Evolutionary conservation across 2,329 filamentous ascomycete genomes (phyloP).

Genomic region (Xylariaceae sp.): DNA sequence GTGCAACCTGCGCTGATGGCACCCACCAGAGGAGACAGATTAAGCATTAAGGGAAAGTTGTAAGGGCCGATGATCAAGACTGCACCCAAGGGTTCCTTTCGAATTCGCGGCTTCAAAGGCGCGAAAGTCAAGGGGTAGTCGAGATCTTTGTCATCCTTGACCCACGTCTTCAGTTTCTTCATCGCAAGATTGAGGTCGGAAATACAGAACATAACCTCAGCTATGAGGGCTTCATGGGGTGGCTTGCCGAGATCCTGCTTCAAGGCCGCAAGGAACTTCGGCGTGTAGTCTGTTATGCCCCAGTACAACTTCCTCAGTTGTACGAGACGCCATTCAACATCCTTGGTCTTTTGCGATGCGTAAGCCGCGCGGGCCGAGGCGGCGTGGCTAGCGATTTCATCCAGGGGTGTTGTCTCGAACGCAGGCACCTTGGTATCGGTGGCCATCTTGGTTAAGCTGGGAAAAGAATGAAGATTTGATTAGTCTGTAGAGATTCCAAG

Average conservation of each 20-base stretch:
- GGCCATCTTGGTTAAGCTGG: constrained; percentile 44
- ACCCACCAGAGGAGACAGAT: constrained; percentile 79
- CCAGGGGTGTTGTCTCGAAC: constrained; percentile 68
- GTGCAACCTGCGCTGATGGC: constrained; percentile 94
- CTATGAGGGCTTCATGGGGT: constrained; percentile 72
- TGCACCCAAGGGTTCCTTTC: constrained; percentile 85
- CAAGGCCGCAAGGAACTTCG: constrained; percentile 76
- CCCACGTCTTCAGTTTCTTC: constrained; percentile 80
- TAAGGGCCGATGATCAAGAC: constrained; percentile 89
- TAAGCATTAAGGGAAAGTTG: constrained; percentile 90
- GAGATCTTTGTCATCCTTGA: constrained; percentile 76
- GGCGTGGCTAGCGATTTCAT: constrained; percentile 68
- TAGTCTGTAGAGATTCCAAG: too few relatives aligned
- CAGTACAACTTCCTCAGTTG: constrained; percentile 97
- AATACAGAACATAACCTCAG: constrained; percentile 79
- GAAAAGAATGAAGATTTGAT: neutral
- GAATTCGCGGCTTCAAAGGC: constrained; percentile 74
- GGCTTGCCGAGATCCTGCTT: constrained; percentile 80
- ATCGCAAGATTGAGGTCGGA: constrained; percentile 82
- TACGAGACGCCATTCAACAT: constrained; percentile 78
- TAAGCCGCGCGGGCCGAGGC: constrained; percentile 71
- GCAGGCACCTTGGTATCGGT: constrained; percentile 49
- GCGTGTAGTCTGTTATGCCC: constrained; percentile 80
- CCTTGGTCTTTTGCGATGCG: constrained; percentile 78
- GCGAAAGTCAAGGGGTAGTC: constrained; percentile 73